Evolutionary conservation across 169 alveolate genomes (phyloP).

Genomic region (Cryptosporidium sp.): DNA sequence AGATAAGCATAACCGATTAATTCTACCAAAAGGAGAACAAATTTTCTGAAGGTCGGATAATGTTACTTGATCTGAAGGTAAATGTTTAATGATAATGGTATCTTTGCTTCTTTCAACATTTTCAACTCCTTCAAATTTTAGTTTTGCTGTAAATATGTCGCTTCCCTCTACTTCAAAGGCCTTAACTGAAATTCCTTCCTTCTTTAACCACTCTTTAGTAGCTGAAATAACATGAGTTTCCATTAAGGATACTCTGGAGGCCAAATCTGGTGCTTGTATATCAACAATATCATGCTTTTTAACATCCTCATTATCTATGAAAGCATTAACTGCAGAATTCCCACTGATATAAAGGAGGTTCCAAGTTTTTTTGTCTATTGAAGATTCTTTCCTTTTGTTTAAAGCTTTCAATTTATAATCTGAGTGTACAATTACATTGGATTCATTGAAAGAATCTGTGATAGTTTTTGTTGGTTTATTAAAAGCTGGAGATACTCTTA

Average conservation of each 20-base stretch:
- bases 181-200: slow-evolving; percentile 91
- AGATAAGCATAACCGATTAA: slow-evolving; percentile 85
- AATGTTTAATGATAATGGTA: slow-evolving; percentile 80
- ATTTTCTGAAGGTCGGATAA: slow-evolving; percentile 82
- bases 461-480: slow-evolving; percentile 76
- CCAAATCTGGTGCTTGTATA: slow-evolving; percentile 84
- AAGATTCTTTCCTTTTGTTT: slow-evolving; percentile 82
- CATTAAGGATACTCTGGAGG: slow-evolving; percentile 91
- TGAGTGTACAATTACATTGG: slow-evolving; percentile 84
- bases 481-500: slow-evolving; percentile 77
- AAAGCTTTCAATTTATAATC: slow-evolving; percentile 83
- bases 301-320: slow-evolving; percentile 86
- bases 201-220: slow-evolving; percentile 94
- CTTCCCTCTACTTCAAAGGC: slow-evolving; percentile 84
- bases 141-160: slow-evolving; percentile 65
- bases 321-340: slow-evolving; percentile 91
- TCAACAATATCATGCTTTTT: slow-evolving; percentile 88
- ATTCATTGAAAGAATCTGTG: slow-evolving; percentile 79
- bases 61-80: slow-evolving; percentile 78
- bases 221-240: slow-evolving; percentile 93
- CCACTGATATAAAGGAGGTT: slow-evolving; percentile 94
- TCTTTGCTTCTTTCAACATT: slow-evolving; percentile 73
- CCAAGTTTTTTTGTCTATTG: slow-evolving; percentile 93
- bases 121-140: slow-evolving; percentile 29
- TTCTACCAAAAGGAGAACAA: slow-evolving; percentile 88